Base-by-base conservation (phyloP, 1,284 basidiomycete species). In the Ceratobasidium theobromae region DNA sequence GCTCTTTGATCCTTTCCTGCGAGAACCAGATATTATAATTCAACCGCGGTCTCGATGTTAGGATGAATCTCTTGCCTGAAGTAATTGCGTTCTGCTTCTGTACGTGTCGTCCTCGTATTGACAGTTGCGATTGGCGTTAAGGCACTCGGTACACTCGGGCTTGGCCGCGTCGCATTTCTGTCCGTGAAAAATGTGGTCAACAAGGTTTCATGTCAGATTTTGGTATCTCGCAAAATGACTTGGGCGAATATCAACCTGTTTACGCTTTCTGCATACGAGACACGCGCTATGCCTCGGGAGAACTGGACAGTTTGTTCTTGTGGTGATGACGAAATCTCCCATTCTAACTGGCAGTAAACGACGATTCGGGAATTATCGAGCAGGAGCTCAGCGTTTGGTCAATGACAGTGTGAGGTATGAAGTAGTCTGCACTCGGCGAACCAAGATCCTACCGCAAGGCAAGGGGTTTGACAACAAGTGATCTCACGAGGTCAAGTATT, bases 161-260 rank as follows among this genome's bases (percentile, higher is more conserved):
- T 58, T 58, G n/a, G 40, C 48, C 27, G 55, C 55, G 43, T 58
- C 55, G 28, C 55, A 58, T 58, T 58, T 58, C 55, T 58, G 55
- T 38, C 35, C 8, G 16, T 38, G 35, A 8, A 45, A 21, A 21
- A 45, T 8, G 9, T 4, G n/a, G 28, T 28, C 43, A 11, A 11
- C 3, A 25, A 11, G 4, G 23, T 16, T 14, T 12, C n/a, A 21
- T 8, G 30, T 48, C 18, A 33, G 27, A 35, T 21, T 14, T 45
- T 5, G 6, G 6, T 14, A 11, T 8, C 43, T n/a, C 18, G 9
- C 33, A 23, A 35, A 3, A n/a, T n/a, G n/a, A n/a, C n/a, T n/a
- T n/a, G 4, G 2, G 12, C 21, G 14, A 4, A 4, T 4, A 48
- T 43, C 1, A 14, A 58, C 55, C 43, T 45, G 55, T 48, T 58